Evolutionary conservation across 768 basidiomycete species (phyloP).

Genomic region (Calocybe gangraenosa): DNA sequence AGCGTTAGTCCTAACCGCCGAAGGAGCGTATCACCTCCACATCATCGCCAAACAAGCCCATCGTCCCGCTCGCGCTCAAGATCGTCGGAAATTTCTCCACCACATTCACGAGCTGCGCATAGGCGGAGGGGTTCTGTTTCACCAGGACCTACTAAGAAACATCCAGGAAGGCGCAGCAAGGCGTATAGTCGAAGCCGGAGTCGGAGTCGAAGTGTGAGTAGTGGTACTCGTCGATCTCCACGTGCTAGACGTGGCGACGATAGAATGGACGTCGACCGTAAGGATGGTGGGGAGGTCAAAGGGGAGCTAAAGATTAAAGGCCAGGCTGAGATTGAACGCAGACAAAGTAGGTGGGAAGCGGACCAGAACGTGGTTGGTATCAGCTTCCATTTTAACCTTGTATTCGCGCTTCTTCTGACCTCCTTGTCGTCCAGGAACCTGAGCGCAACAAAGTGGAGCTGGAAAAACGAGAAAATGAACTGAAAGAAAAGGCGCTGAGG

Average conservation of each 20-base stretch:
- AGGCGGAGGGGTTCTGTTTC: background rate
- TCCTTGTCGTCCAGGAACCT: conserved; percentile 15
- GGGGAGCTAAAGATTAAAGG: conserved; percentile 76
- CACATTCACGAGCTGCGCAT: conserved; percentile 26
- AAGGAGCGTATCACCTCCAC: conserved; percentile 27
- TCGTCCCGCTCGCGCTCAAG: conserved; percentile 27
- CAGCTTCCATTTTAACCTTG: conserved; percentile 12
- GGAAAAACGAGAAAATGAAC: conserved; percentile 67
- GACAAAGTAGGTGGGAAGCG: conserved; percentile 52
- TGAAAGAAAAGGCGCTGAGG: conserved; percentile 77
- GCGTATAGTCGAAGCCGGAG: conserved; percentile 13
- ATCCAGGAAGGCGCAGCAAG: conserved; percentile 14
- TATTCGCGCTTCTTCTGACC: conserved; percentile 7
- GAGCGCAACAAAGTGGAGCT: conserved; percentile 40
- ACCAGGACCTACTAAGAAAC: background rate
- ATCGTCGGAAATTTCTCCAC: conserved; percentile 24
- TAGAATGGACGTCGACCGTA: conserved; percentile 34
- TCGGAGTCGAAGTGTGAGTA: conserved; percentile 21
- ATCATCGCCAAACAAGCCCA: conserved; percentile 18
- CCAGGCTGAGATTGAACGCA: conserved; percentile 53
- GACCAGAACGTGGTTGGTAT: conserved; percentile 23
- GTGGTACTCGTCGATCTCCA: conserved; percentile 22
- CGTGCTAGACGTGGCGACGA: conserved; percentile 14
- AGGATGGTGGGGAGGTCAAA: conserved; percentile 16
- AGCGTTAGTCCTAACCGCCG: conserved; percentile 37